A percentile compares a stretch with the other conserved stretches of the same genome.
phyloP scores from a whole-genome alignment of 768 basidiomycete species.

The Podaxis sp. region DNA sequence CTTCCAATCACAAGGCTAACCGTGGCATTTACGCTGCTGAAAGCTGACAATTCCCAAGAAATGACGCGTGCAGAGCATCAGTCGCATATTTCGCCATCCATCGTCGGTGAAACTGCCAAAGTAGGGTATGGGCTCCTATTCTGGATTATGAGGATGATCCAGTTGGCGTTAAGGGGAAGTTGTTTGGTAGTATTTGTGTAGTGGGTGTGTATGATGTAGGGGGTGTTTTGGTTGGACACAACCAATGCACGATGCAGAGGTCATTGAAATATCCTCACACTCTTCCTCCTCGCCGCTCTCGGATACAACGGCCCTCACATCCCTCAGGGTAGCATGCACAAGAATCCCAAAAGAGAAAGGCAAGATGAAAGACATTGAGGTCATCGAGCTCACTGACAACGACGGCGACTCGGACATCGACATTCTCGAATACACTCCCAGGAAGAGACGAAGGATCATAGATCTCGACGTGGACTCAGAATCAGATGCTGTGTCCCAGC shows the following conservation, averaged over 20 bases:
- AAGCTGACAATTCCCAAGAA: too few species aligned
- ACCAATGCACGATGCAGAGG: conserved; percentile 5
- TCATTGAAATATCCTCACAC: background rate
- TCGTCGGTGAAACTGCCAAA: background rate
- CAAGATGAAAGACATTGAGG: conserved; percentile 8
- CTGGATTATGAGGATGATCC: too few species aligned
- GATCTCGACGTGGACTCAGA: background rate
- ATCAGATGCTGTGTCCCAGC: background rate
- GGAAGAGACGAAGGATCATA: background rate
- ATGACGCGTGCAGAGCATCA: too few species aligned
- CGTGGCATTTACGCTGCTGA: too few species aligned
- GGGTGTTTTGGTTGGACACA: too few species aligned
- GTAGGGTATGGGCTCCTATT: too few species aligned
- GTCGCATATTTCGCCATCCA: conserved; percentile 34
- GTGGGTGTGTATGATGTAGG: too few species aligned
- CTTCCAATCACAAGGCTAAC: too few species aligned
- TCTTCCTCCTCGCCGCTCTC: background rate
- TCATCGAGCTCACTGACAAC: conserved; percentile 14
- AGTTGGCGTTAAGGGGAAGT: too few species aligned
- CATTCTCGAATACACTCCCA: background rate
- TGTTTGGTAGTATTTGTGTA: too few species aligned
- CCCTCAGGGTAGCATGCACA: background rate
- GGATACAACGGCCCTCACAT: background rate
- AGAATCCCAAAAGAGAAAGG: conserved; percentile 13
- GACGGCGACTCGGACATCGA: background rate